Base-by-base conservation (phyloP, 495 filamentous ascomycete species). In the Margaritispora aquatica region DNA sequence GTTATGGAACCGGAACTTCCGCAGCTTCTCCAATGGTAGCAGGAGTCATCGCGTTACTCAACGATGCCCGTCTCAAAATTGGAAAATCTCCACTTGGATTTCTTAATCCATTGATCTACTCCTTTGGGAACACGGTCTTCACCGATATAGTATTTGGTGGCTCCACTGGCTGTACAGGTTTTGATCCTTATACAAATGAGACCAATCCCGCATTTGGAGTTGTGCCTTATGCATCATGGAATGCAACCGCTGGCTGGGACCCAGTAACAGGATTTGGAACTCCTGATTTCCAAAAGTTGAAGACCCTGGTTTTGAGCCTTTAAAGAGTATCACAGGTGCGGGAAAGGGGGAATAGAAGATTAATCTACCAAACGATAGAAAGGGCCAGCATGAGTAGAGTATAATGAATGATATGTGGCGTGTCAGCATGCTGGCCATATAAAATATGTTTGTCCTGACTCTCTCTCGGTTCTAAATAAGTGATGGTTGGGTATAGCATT, bases 71-170 rank as follows among this genome's bases (percentile, higher is more conserved):
- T 51, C 54, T 80, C 10, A 64, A 65, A 4, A 66, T 58, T 5
- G 78, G 79, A 5, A 81, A 81, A 67, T 62, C 68, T 0, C 48
- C 79, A 1, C 66, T 83, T 9, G 80, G 80, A 0, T 84, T 82
- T 54, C 53, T 82, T 10, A 81, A 83, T 59, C 75, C 77, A 0
- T 71, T 77, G 2, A 67, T 81, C 5, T 84, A 83, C 58, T 66
- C 67, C 2, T 64, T 77, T 38, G 74, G 77, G 0, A 55, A 17
- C 29, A 66, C 71, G 22, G 70, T 69, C 13, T 68, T 83, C 22
- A 71, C 72, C 19, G 81, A 84, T 68, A 75, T 84, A 29, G 73
- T 70, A 5, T 68, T 70, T 38, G 80, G 78, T 0, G 66, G 60
- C 1, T 77, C 75, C 51, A 62, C 66, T 1, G 79, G 78, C 2